Evolutionary conservation across 2,329 filamentous ascomycete species (phyloP), one percentile per base, ranked within the genome.

Genomic region (Penicillium olsonii): DNA sequence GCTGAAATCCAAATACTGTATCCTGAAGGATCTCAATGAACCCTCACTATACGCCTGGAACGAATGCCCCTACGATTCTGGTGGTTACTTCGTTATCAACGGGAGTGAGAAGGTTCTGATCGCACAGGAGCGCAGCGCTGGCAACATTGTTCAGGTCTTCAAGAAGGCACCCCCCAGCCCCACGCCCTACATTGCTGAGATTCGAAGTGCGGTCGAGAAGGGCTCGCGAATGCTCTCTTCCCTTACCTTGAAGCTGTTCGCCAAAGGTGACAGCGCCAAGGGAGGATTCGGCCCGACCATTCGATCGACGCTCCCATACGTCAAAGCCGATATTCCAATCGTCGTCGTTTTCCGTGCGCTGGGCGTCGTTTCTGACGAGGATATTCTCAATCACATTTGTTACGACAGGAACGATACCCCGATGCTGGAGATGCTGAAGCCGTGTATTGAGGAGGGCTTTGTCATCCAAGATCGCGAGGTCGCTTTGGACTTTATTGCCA

Each of bases 31-130:
- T 59, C 84, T 95, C 67, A 83, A 84, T 41, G 92, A 97, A 57
- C 87, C 94, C 45, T 87, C 89, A 42, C 80, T 99, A 2, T 97
- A 95, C 69, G 81, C 88, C 39, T 86, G 95, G 71, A 96, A 96
- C 67, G 94, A 99, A 74, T 99, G 94, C 61, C 94, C 94, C 0
- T 99, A 96, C 71, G 94, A 99, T 66, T 94, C 96, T 67, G 94
- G 94, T 60, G 94, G 94, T 59, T 99, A 99, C 74, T 99, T 99
- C 68, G 90, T 99, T 64, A 99, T 99, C 80, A 99, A 99, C 75
- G 94, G 94, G 37, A 95, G 90, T 72, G 94, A 99, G 69, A 99
- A 99, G 79, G 94, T 99, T 18, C 77, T 99, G 61, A 99, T 99
- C 64, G 94, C 94, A 1, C 94, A 99, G 70, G 94, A 99, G 73